phyloP scores from a whole-genome alignment of 2,329 filamentous ascomycete genomes.

The Penicillium sp. region DNA sequence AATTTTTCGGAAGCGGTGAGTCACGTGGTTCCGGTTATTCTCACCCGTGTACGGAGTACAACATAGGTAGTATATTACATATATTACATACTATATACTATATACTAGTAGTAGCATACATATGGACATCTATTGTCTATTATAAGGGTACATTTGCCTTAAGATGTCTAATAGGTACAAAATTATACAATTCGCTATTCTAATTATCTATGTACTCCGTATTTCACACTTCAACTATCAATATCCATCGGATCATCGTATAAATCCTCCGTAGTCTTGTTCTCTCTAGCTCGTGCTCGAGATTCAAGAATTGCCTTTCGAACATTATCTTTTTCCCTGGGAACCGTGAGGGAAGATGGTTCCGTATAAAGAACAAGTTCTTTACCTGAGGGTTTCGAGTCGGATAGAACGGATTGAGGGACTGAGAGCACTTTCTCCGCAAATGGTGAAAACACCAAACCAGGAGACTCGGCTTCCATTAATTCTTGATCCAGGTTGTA shows the following conservation, averaged over 20 bases:
- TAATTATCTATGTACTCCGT: not conserved
- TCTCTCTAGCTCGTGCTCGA: conserved; percentile 56
- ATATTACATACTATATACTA: not conserved
- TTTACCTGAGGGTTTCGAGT: conserved; percentile 49
- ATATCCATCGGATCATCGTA: conserved; percentile 27
- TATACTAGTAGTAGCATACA: no score
- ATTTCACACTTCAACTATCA: conserved; percentile 8
- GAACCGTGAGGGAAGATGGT: conserved; percentile 65
- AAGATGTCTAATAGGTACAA: not conserved
- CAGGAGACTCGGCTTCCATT: conserved; percentile 54
- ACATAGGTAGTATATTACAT: not conserved
- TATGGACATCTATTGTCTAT: not conserved
- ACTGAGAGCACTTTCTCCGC: conserved; percentile 67
- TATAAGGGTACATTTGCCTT: not conserved
- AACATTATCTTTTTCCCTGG: conserved; percentile 63
- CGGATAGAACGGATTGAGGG: conserved; percentile 58
- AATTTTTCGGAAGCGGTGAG: conserved; percentile 20
- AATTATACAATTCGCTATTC: not conserved
- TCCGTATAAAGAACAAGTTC: conserved; percentile 74
- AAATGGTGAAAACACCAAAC: conserved; percentile 72
- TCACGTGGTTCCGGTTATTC: conserved; percentile 14
- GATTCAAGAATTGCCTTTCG: conserved; percentile 76
- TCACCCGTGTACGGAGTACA: not conserved
- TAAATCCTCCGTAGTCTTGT: not conserved
- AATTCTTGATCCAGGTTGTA: conserved; percentile 84